Evolutionary conservation across 257 asterid species (phyloP).

Genomic region (Craterostigma plantagineum): DNA sequence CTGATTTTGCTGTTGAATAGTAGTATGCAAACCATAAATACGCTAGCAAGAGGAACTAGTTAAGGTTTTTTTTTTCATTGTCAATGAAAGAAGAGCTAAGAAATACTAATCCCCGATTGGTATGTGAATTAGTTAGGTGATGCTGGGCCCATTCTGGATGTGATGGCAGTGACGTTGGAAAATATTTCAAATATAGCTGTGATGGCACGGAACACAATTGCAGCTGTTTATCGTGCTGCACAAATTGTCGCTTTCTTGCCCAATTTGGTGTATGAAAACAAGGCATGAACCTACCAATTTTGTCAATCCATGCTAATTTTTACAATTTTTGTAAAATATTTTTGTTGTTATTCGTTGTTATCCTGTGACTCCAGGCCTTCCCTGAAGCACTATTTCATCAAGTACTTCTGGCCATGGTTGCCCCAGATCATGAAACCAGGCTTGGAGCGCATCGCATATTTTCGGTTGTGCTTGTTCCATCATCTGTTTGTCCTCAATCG

Average conservation of each 20-base stretch:
- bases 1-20: neutral
- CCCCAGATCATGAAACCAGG: slow-evolving; percentile 58
- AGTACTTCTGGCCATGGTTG: slow-evolving; percentile 51
- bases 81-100: no score
- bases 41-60: no score
- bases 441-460: slow-evolving; percentile 62
- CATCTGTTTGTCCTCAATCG: slow-evolving; percentile 43
- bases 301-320: neutral
- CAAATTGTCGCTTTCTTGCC: slow-evolving; percentile 56
- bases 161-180: slow-evolving; percentile 77
- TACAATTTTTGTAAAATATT: neutral
- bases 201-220: slow-evolving; percentile 55
- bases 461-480: slow-evolving; percentile 62
- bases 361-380: slow-evolving; percentile 29
- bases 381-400: slow-evolving; percentile 73
- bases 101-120: no score
- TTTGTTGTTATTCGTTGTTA: slow-evolving; percentile 1
- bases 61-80: no score
- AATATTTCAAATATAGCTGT: slow-evolving; percentile 40
- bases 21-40: no score
- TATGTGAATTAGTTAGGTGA: slow-evolving; percentile 44
- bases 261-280: slow-evolving; percentile 33
- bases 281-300: slow-evolving; percentile 23
- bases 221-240: slow-evolving; percentile 46
- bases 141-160: slow-evolving; percentile 68